Percentiles rank a stretch among this genome's conserved stretches.
Conservation (phyloP, 1,284 basidiomycete species). For the Rhodofomes roseus region DNA sequence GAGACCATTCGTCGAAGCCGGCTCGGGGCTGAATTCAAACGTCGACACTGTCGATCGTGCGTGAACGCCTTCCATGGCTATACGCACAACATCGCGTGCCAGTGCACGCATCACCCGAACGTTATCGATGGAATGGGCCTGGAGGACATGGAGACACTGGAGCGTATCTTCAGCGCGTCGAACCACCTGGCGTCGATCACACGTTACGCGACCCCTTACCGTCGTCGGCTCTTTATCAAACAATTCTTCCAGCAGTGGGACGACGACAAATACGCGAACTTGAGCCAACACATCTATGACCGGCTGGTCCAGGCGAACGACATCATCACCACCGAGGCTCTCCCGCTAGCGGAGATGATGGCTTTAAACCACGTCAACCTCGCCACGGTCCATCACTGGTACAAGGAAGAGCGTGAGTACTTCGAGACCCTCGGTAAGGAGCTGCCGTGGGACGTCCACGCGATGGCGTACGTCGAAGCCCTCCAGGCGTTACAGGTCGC, state of each 20-base stretch:
- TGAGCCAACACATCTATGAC: constrained; percentile 18
- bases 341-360: constrained; percentile 1
- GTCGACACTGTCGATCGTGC: constrained; percentile 2
- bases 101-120: constrained; percentile 22
- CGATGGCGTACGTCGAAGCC: constrained; percentile 17
- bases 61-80: constrained; percentile 27
- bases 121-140: constrained; percentile 19
- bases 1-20: constrained; percentile 1
- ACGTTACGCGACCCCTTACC: constrained; percentile 22
- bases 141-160: constrained; percentile 27
- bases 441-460: constrained; percentile 7
- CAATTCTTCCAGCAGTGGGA: constrained; percentile 26
- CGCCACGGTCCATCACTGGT: constrained; percentile 10
- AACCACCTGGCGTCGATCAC: constrained; percentile 20
- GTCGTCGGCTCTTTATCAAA: constrained; percentile 22
- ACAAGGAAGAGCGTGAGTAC: constrained; percentile 13
- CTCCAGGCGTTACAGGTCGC: constrained; percentile 5
- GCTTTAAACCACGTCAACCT: background rate
- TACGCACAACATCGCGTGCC: constrained; percentile 24
- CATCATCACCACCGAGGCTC: constrained; percentile 4
- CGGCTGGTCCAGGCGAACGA: constrained; percentile 18
- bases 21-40: constrained; percentile 12
- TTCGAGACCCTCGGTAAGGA: constrained; percentile 15
- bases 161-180: constrained; percentile 24
- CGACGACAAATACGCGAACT: constrained; percentile 21